Evolutionary conservation across 176 grass and related monocot species (phyloP), one percentile per base, ranked within the genome.

Genomic region (Oryza rufipogon): DNA sequence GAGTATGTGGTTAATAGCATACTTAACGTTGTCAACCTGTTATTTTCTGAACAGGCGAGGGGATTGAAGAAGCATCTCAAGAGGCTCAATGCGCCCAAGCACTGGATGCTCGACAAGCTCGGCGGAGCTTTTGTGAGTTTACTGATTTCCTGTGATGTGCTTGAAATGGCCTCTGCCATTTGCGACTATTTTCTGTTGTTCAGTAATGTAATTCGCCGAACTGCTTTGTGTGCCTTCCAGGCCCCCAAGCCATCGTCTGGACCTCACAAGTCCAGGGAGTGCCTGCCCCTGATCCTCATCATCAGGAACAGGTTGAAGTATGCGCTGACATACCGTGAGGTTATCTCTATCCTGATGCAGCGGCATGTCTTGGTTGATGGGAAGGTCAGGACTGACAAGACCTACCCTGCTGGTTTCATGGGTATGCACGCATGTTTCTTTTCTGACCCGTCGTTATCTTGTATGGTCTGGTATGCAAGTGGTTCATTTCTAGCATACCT

Each of bases 1-100:
- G 6, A 14, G 14, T 38, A 39, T 11, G 7, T 51, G 44, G 16
- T 47, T 0, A 20, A 44, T 20, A 71, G 14, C 8, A 0, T 3
- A 44, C 1, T 6, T 71, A 71, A 42, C 2, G 41, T 44, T 44
- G 19, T 13, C 38, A 12, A 6, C 11, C n/a, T 48, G n/a, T 9
- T 10, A 9, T 36, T 42, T 28, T 83, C 12, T 58, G 5, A 28
- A 73, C 33, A 89, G 87, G 87, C 89, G 2, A 88, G 87, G 79
- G 89, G 92, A 30, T 81, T 89, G 83, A 94, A 89, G 92, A 94
- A 94, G 76, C 92, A 91, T 85, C 44, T 94, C 45, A 94, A 91
- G 83, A 80, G 92, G 92, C 86, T 89, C 49, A 89, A 94, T 89
- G 85, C 87, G 25, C 87, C 89, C 1, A 92, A 91, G 68, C 85